phyloP scores from a whole-genome alignment of 2,329 filamentous ascomycete species.

The Phaeosphaeria sp. region DNA sequence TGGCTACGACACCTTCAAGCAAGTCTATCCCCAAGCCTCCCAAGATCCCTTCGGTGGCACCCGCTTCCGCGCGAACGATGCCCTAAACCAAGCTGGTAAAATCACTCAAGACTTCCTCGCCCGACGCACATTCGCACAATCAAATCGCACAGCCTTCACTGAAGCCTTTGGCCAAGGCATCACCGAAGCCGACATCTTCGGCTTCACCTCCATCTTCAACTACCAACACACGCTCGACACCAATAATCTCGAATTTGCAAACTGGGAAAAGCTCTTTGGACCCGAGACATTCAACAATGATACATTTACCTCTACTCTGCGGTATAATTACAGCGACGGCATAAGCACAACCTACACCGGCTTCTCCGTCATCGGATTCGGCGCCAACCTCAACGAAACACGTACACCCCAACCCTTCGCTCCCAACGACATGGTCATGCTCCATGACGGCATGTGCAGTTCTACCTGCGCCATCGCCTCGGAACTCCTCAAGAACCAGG shows the following conservation, averaged over 20 bases:
- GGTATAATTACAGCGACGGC: conserved; percentile 48
- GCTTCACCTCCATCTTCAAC: conserved; percentile 39
- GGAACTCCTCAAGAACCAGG: conserved; percentile 56
- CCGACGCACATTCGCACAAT: conserved; percentile 38
- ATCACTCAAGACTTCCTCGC: conserved; percentile 38
- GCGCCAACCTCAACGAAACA: conserved; percentile 37
- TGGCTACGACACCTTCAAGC: conserved; percentile 57
- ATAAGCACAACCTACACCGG: conserved; percentile 36
- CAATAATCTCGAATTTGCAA: conserved; percentile 36
- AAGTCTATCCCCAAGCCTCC: conserved; percentile 58
- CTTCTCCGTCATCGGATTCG: conserved; percentile 41
- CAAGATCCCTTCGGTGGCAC: conserved; percentile 54
- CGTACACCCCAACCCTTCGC: conserved; percentile 45
- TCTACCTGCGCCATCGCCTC: conserved; percentile 56
- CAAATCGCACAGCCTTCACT: conserved; percentile 34
- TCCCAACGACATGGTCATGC: conserved; percentile 50
- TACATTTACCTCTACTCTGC: conserved; percentile 43
- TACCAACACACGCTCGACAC: conserved; percentile 41
- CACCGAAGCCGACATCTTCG: conserved; percentile 29
- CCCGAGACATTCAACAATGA: conserved; percentile 41
- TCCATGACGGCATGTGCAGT: conserved; percentile 55
- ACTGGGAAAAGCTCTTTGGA: conserved; percentile 48
- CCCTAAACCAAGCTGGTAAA: conserved; percentile 44
- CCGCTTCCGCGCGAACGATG: conserved; percentile 56
- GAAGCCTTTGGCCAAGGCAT: conserved; percentile 32